A percentile compares a stretch with the other conserved stretches of the same genome.
These are phyloP conservation scores for Aspergillus coremiiformis DNA, from an alignment of 495 filamentous ascomycete species.

Conservation along the genomic window DNA sequence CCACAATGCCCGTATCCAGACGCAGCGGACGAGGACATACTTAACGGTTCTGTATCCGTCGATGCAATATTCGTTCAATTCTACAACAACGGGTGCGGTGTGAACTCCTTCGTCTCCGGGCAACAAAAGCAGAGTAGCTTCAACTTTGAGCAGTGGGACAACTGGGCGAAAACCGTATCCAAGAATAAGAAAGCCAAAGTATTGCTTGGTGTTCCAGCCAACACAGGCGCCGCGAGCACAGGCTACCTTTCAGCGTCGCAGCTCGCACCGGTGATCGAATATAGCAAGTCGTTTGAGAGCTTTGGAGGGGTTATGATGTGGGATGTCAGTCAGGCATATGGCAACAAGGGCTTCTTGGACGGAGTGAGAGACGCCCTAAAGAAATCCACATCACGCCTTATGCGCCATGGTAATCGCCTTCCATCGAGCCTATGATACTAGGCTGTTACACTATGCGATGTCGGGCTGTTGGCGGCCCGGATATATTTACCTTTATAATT, in stretches of 20 bases:
- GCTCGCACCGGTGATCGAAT: slow-evolving; percentile 43
- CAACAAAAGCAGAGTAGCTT: slow-evolving; percentile 47
- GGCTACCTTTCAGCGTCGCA: slow-evolving; percentile 47
- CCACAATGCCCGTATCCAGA: slow-evolving; percentile 65
- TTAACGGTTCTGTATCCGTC: slow-evolving; percentile 45
- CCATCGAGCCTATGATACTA: background rate
- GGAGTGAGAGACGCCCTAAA: slow-evolving; percentile 26
- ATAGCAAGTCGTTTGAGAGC: slow-evolving; percentile 46
- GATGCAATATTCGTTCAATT: slow-evolving; percentile 67
- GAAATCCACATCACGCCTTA: background rate
- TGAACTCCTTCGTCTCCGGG: slow-evolving; percentile 43
- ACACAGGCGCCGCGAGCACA: slow-evolving; percentile 46
- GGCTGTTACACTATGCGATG: background rate
- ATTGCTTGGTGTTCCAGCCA: slow-evolving; percentile 58
- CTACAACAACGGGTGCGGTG: slow-evolving; percentile 68
- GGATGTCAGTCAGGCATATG: slow-evolving; percentile 58
- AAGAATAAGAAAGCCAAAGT: slow-evolving; percentile 59
- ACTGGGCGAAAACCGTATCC: slow-evolving; percentile 56
- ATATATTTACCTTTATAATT: background rate
- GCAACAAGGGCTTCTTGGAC: slow-evolving; percentile 51
- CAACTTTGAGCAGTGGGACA: slow-evolving; percentile 65
- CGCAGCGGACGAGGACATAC: slow-evolving; percentile 47
- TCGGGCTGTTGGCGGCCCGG: background rate
- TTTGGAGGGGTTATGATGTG: slow-evolving; percentile 69
- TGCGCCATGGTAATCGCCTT: background rate